Evolutionary conservation across 345 rosid genomes (phyloP).

Genomic region (Diplotaxis tenuifolia): DNA sequence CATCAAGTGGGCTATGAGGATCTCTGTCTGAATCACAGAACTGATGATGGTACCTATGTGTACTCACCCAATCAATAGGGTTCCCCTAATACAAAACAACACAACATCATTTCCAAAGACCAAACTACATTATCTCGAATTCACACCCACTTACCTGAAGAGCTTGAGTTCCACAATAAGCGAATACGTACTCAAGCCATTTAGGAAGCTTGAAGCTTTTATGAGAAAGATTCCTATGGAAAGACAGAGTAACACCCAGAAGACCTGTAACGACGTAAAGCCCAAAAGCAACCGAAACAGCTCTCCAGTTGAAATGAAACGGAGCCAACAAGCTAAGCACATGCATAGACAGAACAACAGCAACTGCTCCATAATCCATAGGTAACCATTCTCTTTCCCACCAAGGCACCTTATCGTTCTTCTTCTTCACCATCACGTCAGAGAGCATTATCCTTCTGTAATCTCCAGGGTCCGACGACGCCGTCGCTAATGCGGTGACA

Average conservation of each 20-base stretch:
- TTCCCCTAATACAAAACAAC: conserved; percentile 34
- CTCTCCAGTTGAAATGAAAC: conserved; percentile 70
- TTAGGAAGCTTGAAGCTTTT: conserved; percentile 76
- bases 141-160: conserved; percentile 54
- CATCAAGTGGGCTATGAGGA: conserved; percentile 89
- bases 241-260: conserved; percentile 72
- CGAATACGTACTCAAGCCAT: conserved; percentile 83
- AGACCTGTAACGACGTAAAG: conserved; percentile 67
- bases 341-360: conserved; percentile 59
- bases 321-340: conserved; percentile 71
- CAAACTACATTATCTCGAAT: background rate
- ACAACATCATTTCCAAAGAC: background rate
- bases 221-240: conserved; percentile 70
- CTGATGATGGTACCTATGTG: conserved; percentile 92
- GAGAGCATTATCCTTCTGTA: conserved; percentile 57
- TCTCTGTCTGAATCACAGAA: conserved; percentile 86
- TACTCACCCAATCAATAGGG: conserved; percentile 95
- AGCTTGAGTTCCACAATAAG: conserved; percentile 77
- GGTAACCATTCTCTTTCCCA: conserved; percentile 58
- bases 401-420: conserved; percentile 35
- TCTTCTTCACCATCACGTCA: conserved; percentile 68
- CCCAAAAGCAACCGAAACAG: conserved; percentile 59
- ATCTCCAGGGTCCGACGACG: conserved; percentile 28
- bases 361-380: conserved; percentile 49
- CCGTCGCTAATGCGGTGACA: conserved; percentile 15